A percentile compares a stretch with the other conserved stretches of the same genome.
Evolutionary conservation across 768 basidiomycete genomes (phyloP).

Genomic region (Dioszegia hungarica): DNA sequence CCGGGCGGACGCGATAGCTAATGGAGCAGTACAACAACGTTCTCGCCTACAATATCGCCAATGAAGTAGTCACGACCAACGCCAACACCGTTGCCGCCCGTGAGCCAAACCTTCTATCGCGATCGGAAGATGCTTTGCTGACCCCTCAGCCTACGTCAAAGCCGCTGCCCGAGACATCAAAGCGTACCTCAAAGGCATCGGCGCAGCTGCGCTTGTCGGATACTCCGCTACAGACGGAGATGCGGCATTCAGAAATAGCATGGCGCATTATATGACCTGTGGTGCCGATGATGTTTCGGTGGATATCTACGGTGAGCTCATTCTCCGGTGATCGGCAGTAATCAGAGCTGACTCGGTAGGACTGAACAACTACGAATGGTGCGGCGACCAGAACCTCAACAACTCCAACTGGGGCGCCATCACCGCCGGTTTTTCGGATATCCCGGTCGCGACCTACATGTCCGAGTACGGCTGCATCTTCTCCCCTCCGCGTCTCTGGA

Average conservation of each 20-base stretch:
- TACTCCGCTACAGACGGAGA: conserved; percentile 80
- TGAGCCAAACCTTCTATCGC: too few relatives aligned
- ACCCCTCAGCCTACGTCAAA: conserved; percentile 65
- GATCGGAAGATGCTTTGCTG: too few relatives aligned
- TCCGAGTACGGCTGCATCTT: conserved; percentile 66
- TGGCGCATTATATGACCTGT: conserved; percentile 78
- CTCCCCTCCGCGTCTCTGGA: conserved; percentile 58
- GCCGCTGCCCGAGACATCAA: conserved; percentile 84
- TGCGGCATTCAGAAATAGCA: conserved; percentile 56
- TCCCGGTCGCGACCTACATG: conserved; percentile 79
- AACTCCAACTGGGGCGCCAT: conserved; percentile 55
- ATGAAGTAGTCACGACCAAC: conserved; percentile 65
- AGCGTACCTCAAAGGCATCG: conserved; percentile 66
- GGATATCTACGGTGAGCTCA: conserved; percentile 73
- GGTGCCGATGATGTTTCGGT: conserved; percentile 65
- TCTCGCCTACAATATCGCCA: conserved; percentile 82
- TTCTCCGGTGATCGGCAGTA: neutral
- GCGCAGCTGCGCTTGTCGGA: conserved; percentile 65
- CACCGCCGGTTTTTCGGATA: conserved; percentile 51
- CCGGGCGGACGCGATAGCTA: neutral
- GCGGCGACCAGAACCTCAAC: conserved; percentile 62
- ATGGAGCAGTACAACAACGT: conserved; percentile 75
- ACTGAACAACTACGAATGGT: conserved; percentile 64
- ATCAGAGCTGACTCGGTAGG: conserved; percentile 6
- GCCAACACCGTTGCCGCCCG: conserved; percentile 59